These are phyloP conservation scores for Handroanthus guayacan DNA, from an alignment of 257 asterid species.

Conservation along the genomic window DNA sequence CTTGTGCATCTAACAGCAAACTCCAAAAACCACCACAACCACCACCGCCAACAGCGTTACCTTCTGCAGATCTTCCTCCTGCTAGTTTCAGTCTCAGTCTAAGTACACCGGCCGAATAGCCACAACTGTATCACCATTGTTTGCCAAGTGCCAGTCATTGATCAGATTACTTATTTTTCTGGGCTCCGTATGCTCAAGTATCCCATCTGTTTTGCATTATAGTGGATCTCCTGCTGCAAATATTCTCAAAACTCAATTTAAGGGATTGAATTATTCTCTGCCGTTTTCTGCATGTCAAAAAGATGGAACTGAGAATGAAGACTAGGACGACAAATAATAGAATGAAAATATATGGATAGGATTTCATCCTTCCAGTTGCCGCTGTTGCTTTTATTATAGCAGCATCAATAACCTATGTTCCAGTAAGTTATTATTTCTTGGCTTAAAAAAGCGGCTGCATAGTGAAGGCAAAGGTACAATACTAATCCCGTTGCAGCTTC, in stretches of 20 bases:
- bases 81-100: slow-evolving; percentile 45
- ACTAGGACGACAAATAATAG: not conserved
- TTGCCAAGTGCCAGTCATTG: too few species aligned
- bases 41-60: slow-evolving; percentile 40
- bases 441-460: not conserved
- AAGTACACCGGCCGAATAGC: slow-evolving; percentile 13
- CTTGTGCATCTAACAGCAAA: slow-evolving; percentile 31
- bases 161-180: too few species aligned
- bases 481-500: slow-evolving; percentile 49
- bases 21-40: slow-evolving; percentile 47
- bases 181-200: too few species aligned
- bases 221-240: slow-evolving; percentile 28
- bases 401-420: not conserved
- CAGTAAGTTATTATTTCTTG: not conserved
- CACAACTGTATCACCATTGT: too few species aligned
- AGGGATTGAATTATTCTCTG: not conserved
- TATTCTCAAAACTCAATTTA: not conserved
- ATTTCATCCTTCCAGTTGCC: not conserved
- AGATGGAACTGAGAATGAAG: slow-evolving; percentile 31
- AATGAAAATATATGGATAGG: not conserved
- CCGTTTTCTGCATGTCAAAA: slow-evolving; percentile 13
- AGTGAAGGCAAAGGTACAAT: slow-evolving; percentile 42
- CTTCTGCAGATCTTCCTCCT: slow-evolving; percentile 33
- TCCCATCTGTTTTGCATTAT: not conserved
- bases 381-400: not conserved